These are phyloP conservation scores for Triticum monococcum DNA, from an alignment of 176 grass and related monocot species.

Conservation along the genomic window DNA sequence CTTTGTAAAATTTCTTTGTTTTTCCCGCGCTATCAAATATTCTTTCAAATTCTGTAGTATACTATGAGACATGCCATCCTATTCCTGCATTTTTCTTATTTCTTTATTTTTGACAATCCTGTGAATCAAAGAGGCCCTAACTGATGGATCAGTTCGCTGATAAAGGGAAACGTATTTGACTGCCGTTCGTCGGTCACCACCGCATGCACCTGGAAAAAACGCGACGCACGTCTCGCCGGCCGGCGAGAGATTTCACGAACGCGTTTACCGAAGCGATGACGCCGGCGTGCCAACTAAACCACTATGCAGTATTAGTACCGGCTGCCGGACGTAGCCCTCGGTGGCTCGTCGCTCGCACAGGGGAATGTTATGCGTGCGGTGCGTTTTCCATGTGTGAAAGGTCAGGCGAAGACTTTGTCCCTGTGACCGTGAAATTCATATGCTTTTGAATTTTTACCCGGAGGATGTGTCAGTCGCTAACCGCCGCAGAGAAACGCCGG, in stretches of 20 bases:
- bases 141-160: neutral
- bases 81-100: too few relatives aligned
- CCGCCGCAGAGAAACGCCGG: constrained; percentile 5
- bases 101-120: too few relatives aligned
- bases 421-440: neutral
- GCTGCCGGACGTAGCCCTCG: too few relatives aligned
- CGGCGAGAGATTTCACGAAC: constrained; percentile 7
- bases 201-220: constrained; percentile 9
- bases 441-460: constrained; percentile 23
- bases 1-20: too few relatives aligned
- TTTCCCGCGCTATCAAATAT: too few relatives aligned
- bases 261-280: constrained; percentile 38
- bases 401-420: neutral
- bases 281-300: constrained; percentile 33
- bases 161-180: constrained; percentile 3
- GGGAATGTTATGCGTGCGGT: too few relatives aligned
- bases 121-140: too few relatives aligned
- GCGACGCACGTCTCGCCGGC: constrained; percentile 21
- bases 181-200: constrained; percentile 3
- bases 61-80: too few relatives aligned
- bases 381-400: neutral
- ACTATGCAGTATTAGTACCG: neutral
- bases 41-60: too few relatives aligned
- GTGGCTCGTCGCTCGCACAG: too few relatives aligned
- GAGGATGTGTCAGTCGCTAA: constrained; percentile 9